A percentile compares a stretch with the other conserved stretches of the same genome.
phyloP scores from a whole-genome alignment of 768 basidiomycete species.

The Mycena metata region DNA sequence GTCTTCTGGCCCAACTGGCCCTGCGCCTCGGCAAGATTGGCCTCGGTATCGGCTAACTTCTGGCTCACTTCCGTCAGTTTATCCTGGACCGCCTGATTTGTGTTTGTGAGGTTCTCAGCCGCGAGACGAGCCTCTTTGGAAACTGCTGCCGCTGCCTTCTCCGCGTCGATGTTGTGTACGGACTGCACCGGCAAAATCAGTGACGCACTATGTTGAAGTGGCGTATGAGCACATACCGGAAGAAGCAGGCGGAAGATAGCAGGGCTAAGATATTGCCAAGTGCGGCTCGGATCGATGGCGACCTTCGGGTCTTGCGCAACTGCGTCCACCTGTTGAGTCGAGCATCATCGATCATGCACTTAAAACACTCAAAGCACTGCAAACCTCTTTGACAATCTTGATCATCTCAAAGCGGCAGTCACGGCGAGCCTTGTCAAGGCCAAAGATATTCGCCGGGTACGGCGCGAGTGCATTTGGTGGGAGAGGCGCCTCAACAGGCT shows the following conservation, averaged over 20 bases:
- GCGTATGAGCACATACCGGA: conserved; percentile 12
- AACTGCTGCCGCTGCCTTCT: conserved; percentile 3
- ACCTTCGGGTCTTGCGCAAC: conserved; percentile 5
- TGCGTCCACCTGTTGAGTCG: conserved; percentile 15
- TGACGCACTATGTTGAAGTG: background rate
- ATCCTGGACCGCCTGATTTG: conserved; percentile 1
- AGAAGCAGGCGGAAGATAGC: too few species aligned
- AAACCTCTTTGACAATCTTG: conserved; percentile 21
- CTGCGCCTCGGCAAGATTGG: too few species aligned
- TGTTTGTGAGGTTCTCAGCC: background rate
- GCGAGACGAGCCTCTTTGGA: conserved; percentile 1
- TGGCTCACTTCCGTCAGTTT: too few species aligned
- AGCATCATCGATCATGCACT: conserved; percentile 2
- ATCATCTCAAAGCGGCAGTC: conserved; percentile 24
- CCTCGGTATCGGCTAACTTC: too few species aligned
- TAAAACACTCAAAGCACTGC: background rate
- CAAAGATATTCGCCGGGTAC: conserved; percentile 5
- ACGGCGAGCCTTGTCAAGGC: conserved; percentile 16
- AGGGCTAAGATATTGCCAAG: too few species aligned
- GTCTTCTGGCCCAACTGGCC: too few species aligned
- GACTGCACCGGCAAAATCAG: conserved; percentile 6
- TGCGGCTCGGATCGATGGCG: conserved; percentile 8
- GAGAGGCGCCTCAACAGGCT: conserved; percentile 3
- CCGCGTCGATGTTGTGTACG: conserved; percentile 6
- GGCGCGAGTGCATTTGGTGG: conserved; percentile 9